These are phyloP conservation scores for Neurospora cerealis DNA, from an alignment of 495 filamentous ascomycete genomes.

Conservation along the genomic window DNA sequence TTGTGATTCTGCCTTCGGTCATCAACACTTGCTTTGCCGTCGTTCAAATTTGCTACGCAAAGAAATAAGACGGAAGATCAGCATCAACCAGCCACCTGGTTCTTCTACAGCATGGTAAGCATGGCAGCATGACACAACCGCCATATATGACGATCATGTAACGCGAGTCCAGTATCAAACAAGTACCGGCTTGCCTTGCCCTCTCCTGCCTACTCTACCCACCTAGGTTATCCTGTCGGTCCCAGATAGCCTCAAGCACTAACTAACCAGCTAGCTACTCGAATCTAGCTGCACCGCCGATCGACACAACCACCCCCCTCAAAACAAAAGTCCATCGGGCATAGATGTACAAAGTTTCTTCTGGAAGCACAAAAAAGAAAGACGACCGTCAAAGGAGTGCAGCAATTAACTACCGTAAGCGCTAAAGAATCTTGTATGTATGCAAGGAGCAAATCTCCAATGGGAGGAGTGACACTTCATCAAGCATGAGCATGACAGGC, in stretches of 20 bases:
- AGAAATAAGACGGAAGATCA: not conserved
- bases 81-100: not conserved
- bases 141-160: not conserved
- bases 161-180: not conserved
- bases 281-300: too few species aligned
- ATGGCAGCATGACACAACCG: not conserved
- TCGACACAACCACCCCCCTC: too few species aligned
- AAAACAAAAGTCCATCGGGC: too few species aligned
- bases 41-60: not conserved
- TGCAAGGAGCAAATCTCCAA: not conserved
- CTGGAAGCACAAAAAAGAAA: too few species aligned
- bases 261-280: too few species aligned
- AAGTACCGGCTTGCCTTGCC: not conserved
- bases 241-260: too few species aligned
- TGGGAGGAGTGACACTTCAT: not conserved
- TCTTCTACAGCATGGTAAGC: not conserved
- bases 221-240: too few species aligned
- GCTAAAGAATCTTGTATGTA: not conserved
- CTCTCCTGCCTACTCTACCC: not conserved
- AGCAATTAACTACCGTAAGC: not conserved
- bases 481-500: not conserved
- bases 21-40: not conserved
- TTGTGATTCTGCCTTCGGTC: not conserved
- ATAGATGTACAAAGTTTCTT: too few species aligned
- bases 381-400: too few species aligned